Percentiles rank a stretch among this genome's conserved stretches.
Conservation (phyloP, 495 filamentous ascomycete species). For the Parathielavia appendiculata region DNA sequence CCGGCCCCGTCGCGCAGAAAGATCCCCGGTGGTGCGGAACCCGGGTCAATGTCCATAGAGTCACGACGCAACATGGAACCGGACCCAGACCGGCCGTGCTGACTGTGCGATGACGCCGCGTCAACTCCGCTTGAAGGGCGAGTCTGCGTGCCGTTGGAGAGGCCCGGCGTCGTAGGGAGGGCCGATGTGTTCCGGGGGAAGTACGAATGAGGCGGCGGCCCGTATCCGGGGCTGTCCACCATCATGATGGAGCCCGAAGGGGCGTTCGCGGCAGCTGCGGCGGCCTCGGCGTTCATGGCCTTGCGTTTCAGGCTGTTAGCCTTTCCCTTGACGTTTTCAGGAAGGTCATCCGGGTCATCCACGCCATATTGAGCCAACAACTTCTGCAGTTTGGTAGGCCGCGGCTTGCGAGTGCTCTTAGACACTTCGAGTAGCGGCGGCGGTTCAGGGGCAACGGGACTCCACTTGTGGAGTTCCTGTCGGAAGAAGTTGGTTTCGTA, state of each 20-base stretch:
- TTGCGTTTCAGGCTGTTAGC: slow-evolving; percentile 59
- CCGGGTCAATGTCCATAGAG: slow-evolving; percentile 32
- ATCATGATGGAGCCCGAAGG: slow-evolving; percentile 23
- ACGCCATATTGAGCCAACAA: slow-evolving; percentile 84
- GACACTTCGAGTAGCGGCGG: slow-evolving; percentile 81
- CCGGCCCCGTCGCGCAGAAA: slow-evolving; percentile 34
- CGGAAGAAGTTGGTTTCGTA: slow-evolving; percentile 97
- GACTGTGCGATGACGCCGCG: slow-evolving; percentile 28
- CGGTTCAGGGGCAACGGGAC: slow-evolving; percentile 78
- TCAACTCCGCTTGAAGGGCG: slow-evolving; percentile 26
- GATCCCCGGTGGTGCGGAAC: slow-evolving; percentile 32
- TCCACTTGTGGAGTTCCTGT: slow-evolving; percentile 94
- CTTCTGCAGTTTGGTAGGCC: slow-evolving; percentile 96
- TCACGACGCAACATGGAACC: slow-evolving; percentile 21
- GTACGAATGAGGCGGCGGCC: slow-evolving; percentile 29
- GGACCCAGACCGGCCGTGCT: slow-evolving; percentile 27
- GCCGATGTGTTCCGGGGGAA: slow-evolving; percentile 34
- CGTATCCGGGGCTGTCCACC: slow-evolving; percentile 32
- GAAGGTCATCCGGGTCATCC: slow-evolving; percentile 81
- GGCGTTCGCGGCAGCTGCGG: slow-evolving; percentile 27
- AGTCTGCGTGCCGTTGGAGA: slow-evolving; percentile 31
- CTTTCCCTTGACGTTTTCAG: slow-evolving; percentile 72
- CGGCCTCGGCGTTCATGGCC: slow-evolving; percentile 43
- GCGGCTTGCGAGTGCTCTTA: slow-evolving; percentile 91
- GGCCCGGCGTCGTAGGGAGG: slow-evolving; percentile 39